A percentile compares a stretch with the other conserved stretches of the same genome.
These are phyloP conservation scores for Parathielavia hyrcaniae DNA, from an alignment of 495 filamentous ascomycete genomes.

Conservation along the genomic window DNA sequence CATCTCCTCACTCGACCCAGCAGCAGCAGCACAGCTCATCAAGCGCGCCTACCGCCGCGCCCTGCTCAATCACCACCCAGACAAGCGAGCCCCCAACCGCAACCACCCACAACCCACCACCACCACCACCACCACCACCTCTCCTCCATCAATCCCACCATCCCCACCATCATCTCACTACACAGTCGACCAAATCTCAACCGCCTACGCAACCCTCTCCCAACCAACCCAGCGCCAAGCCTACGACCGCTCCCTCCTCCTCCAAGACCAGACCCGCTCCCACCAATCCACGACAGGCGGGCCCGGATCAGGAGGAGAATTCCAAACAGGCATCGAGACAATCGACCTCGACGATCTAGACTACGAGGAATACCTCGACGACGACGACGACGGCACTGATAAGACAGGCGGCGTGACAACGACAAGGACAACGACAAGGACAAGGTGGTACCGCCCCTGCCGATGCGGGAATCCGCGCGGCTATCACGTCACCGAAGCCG, in stretches of 20 bases:
- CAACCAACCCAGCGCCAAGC: conserved; percentile 50
- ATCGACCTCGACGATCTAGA: conserved; percentile 37
- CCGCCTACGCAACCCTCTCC: conserved; percentile 66
- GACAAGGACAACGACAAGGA: too few relatives aligned
- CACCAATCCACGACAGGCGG: neutral
- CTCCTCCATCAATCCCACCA: neutral
- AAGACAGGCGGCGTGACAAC: too few relatives aligned
- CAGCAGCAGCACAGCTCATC: conserved; percentile 34
- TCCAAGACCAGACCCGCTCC: conserved; percentile 4
- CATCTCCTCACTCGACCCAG: conserved; percentile 11
- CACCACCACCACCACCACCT: conserved; percentile 15
- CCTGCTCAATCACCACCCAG: conserved; percentile 73
- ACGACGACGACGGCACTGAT: neutral
- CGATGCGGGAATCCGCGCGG: conserved; percentile 74
- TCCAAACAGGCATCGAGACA: conserved; percentile 65
- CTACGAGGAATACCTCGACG: conserved; percentile 37
- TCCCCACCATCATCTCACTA: conserved; percentile 15
- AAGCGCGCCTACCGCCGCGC: conserved; percentile 75
- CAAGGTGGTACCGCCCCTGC: conserved; percentile 63
- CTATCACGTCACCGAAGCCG: conserved; percentile 60
- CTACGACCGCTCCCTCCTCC: conserved; percentile 56
- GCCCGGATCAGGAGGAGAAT: conserved; percentile 23
- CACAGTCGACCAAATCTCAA: conserved; percentile 71
- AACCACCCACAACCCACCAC: conserved; percentile 6
- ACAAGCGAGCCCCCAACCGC: conserved; percentile 48